These are phyloP conservation scores for Zygosaccharomyces pseudobailii DNA, from an alignment of 1,139 yeast genomes.

Conservation along the genomic window DNA sequence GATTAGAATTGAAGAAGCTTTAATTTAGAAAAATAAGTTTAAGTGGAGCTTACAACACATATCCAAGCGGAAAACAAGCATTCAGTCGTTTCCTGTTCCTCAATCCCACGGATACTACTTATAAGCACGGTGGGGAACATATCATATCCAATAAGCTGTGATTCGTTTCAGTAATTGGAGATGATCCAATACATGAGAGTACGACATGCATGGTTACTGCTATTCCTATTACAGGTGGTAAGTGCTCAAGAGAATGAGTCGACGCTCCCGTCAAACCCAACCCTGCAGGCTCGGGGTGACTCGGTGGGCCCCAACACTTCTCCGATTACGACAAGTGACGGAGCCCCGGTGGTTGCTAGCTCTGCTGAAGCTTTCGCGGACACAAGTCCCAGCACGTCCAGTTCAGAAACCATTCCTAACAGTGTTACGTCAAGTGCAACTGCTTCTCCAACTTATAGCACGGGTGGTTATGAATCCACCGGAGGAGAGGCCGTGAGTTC, in stretches of 20 bases:
- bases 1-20: neutral
- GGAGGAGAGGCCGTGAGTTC: neutral
- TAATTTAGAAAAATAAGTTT: neutral
- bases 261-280: neutral
- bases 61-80: neutral
- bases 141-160: neutral
- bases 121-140: neutral
- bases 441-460: neutral
- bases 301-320: neutral
- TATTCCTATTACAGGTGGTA: neutral
- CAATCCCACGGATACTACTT: neutral
- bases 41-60: neutral
- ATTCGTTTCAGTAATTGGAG: neutral
- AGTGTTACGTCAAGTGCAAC: no score
- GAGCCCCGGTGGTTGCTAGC: neutral
- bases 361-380: neutral
- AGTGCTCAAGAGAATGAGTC: neutral
- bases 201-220: slow-evolving; percentile 2
- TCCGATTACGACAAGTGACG: neutral
- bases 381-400: no score
- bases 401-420: no score
- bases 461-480: neutral
- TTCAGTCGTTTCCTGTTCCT: neutral
- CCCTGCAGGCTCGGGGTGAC: neutral
- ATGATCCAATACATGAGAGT: neutral